Evolutionary conservation across 805 yeast species (phyloP).

Genomic region (Monosporozyma solicola): DNA sequence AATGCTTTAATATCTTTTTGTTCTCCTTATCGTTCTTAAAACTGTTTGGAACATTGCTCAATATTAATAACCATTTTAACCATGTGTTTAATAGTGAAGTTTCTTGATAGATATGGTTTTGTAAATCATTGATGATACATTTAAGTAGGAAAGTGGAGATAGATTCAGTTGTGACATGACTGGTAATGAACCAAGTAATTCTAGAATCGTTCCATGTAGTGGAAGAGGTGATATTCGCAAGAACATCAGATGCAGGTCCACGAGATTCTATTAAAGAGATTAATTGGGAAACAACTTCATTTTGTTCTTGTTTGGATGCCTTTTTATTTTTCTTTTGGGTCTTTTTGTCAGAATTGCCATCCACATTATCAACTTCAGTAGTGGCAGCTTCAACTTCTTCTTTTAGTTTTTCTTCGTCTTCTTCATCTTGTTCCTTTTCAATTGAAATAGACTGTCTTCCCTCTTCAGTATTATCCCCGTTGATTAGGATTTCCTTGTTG

Average conservation of each 20-base stretch:
- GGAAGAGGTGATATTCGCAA: conserved; percentile 10
- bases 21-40: conserved; percentile 26
- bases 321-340: conserved; percentile 19
- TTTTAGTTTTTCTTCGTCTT: not conserved
- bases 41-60: conserved; percentile 41
- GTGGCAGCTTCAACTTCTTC: conserved; percentile 12
- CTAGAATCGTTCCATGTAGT: conserved; percentile 24
- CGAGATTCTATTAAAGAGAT: conserved; percentile 26
- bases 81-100: conserved; percentile 38
- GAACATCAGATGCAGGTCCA: conserved; percentile 21
- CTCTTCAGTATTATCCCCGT: conserved; percentile 10
- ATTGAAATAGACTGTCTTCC: not conserved
- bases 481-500: conserved; percentile 22
- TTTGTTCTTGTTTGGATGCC: conserved; percentile 19
- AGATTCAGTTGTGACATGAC: conserved; percentile 33
- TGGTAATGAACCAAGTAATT: conserved; percentile 27
- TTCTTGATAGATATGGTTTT: conserved; percentile 27
- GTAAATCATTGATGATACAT: conserved; percentile 37
- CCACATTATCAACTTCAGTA: conserved; percentile 26
- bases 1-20: conserved; percentile 38
- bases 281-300: conserved; percentile 19
- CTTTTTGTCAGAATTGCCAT: conserved; percentile 22
- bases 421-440: conserved; percentile 11
- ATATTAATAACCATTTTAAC: conserved; percentile 73
- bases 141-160: conserved; percentile 39